phyloP scores from a whole-genome alignment of 768 basidiomycete genomes.

The Suillus subluteus region DNA sequence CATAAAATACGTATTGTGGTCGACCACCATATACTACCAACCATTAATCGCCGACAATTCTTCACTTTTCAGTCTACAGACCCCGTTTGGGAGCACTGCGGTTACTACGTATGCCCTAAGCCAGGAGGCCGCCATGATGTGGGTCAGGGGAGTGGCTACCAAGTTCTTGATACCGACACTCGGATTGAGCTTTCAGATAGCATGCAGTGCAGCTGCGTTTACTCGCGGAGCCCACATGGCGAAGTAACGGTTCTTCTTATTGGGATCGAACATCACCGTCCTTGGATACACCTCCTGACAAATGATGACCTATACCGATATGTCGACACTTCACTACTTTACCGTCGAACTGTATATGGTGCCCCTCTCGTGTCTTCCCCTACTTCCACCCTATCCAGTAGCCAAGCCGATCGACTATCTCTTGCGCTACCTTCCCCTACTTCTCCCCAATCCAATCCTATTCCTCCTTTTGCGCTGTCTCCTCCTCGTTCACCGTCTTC shows the following conservation, averaged over 20 bases:
- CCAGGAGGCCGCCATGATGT: not conserved
- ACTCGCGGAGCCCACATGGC: not conserved
- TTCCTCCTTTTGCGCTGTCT: not conserved
- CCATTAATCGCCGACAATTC: not conserved
- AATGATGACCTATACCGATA: not conserved
- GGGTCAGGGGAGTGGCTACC: too few relatives aligned
- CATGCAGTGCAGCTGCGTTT: not conserved
- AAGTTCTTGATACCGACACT: not conserved
- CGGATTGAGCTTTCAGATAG: not conserved
- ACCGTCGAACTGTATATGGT: too few relatives aligned
- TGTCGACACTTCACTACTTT: not conserved
- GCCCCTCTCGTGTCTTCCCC: too few relatives aligned
- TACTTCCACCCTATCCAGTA: not conserved
- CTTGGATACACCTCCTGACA: slow-evolving; percentile 4
- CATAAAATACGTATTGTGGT: not conserved
- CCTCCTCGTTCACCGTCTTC: not conserved
- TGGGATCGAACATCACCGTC: not conserved
- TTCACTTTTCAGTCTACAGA: not conserved
- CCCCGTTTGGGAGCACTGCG: not conserved
- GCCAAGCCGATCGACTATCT: too few relatives aligned
- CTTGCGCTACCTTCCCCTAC: not conserved
- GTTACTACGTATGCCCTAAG: slow-evolving; percentile 1
- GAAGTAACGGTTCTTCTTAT: slow-evolving; percentile 1
- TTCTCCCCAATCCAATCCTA: not conserved
- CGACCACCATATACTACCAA: not conserved